These are phyloP conservation scores for Pelargonium australe DNA, from an alignment of 441 rosid species.

Conservation along the genomic window DNA sequence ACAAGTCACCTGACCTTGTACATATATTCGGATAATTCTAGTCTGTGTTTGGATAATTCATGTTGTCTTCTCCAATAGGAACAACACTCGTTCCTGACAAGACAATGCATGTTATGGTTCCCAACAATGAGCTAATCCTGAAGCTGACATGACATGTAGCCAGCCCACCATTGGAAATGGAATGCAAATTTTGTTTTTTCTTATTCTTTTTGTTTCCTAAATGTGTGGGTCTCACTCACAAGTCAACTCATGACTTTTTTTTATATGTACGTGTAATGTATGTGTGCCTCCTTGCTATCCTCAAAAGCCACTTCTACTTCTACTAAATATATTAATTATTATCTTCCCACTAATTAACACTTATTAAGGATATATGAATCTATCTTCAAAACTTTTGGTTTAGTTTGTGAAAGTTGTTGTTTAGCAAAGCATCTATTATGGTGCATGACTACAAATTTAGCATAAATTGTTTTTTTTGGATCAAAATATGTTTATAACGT, in stretches of 20 bases:
- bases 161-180: not conserved
- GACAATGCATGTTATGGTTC: slow-evolving; percentile 11
- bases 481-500: too few relatives aligned
- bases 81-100: not conserved
- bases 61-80: not conserved
- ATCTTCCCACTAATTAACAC: not conserved
- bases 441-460: too few relatives aligned
- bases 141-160: too few relatives aligned
- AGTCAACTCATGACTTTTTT: too few relatives aligned
- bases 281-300: not conserved
- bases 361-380: not conserved
- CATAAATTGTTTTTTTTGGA: too few relatives aligned
- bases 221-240: too few relatives aligned
- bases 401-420: not conserved
- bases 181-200: not conserved
- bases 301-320: not conserved
- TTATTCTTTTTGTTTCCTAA: not conserved
- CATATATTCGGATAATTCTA: too few relatives aligned
- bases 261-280: not conserved
- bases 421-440: not conserved
- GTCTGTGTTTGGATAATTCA: not conserved
- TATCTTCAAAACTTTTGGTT: not conserved
- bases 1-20: too few relatives aligned
- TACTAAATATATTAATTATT: not conserved
- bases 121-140: not conserved